Base-by-base conservation (phyloP, 1,139 yeast species). In the Zygoascus sp. region DNA sequence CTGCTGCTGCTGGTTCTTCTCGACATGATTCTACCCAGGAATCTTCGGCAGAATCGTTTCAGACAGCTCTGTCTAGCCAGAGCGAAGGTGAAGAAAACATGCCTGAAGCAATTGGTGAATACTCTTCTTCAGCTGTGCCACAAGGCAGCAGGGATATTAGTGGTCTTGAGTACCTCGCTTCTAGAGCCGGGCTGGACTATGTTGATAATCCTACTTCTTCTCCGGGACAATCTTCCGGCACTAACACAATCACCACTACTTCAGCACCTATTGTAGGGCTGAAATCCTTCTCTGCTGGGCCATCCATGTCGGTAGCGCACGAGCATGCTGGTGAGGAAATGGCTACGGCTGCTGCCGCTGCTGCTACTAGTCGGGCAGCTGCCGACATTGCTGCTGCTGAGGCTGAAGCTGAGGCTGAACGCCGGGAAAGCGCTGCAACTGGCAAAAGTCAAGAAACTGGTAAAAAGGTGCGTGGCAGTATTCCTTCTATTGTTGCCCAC, bases 1-100 rank as follows among this genome's bases (percentile, higher is more conserved):
- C 47, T 8, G 15, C 36, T 21, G 44, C 35, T 32, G 15, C 35
- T 32, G 15, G 43, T 46, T 22, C 42, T 45, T 8, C 38, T 15
- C 45, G 52, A 16, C 48, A 47, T 11, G 56, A 49, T 37, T 51
- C 32, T 16, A 28, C 42, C 7, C 39, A 35, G 25, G 39, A 35
- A 16, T 42, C 58, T 3, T 51, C 55, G 5, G 52, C 53, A 9
- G 58, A 54, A 9, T 49, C 54, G 15, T 54, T 52, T 41, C 49
- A 42, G 34, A 54, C 58, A 2, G 57, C 57, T 7, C 41, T 40
- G 41, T 36, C 46, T 11, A 28, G 35, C 19, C 17, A n/a, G 27
- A 30, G 23, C 17, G 34, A 23, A n/a, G 47, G 23, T 15, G 47
- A 48, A 21, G 42, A 39, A 19, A n/a, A n/a, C n/a, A n/a, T n/a